Conservation (phyloP, 176 grass and related monocot species). For the Aegilops umbellulata region DNA sequence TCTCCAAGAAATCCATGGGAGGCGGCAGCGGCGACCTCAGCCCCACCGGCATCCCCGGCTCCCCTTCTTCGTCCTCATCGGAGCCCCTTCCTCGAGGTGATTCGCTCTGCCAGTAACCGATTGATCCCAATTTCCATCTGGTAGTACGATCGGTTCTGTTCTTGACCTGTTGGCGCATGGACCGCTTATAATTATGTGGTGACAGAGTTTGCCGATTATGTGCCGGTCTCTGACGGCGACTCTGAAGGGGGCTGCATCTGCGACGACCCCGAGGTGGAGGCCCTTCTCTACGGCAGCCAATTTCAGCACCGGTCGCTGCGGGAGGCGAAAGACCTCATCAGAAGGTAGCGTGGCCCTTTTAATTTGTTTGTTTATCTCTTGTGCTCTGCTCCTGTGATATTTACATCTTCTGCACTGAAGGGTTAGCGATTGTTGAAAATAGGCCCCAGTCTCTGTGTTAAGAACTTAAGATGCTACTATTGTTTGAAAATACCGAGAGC, state of each 20-base stretch:
- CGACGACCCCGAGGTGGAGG: slow-evolving; percentile 17
- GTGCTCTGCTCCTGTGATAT: neutral
- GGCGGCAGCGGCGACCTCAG: slow-evolving; percentile 32
- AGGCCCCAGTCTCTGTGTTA: neutral
- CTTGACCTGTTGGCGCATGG: neutral
- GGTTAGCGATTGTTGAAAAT: neutral
- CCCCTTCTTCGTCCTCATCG: slow-evolving; percentile 41
- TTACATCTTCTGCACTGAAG: neutral
- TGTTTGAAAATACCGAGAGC: neutral
- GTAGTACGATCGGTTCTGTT: neutral
- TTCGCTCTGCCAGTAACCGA: neutral
- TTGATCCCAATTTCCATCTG: slow-evolving; percentile 5
- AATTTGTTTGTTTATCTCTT: neutral
- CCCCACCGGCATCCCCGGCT: slow-evolving; percentile 10
- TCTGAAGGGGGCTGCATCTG: slow-evolving; percentile 21
- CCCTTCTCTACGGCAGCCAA: neutral
- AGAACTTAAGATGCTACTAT: neutral
- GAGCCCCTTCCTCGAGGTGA: slow-evolving; percentile 24
- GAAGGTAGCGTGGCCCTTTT: slow-evolving; percentile 36
- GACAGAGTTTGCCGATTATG: slow-evolving; percentile 35
- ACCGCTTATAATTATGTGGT: neutral
- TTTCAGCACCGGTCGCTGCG: slow-evolving; percentile 25
- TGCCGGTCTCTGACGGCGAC: slow-evolving; percentile 13
- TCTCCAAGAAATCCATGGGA: slow-evolving; percentile 32
- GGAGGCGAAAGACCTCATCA: slow-evolving; percentile 49